Evolutionary conservation across 1,284 basidiomycete species (phyloP).

Genomic region (Heterobasidion irregulare): DNA sequence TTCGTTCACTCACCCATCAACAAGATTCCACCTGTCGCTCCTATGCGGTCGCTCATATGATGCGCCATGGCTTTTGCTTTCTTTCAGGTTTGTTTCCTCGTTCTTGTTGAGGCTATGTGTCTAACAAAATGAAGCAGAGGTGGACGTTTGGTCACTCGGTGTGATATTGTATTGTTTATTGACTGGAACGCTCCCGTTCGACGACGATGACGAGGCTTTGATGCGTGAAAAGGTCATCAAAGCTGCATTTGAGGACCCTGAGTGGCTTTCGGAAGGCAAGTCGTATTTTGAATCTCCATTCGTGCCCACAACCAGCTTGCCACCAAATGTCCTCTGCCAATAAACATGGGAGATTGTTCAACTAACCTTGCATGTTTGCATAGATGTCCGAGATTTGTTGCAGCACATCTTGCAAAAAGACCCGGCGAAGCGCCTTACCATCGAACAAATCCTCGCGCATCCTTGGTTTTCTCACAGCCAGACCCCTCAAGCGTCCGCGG

Average conservation of each 20-base stretch:
- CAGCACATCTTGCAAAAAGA: slow-evolving; percentile 76
- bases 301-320: neutral
- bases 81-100: slow-evolving; percentile 7
- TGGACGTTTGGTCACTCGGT: slow-evolving; percentile 96
- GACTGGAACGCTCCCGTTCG: slow-evolving; percentile 93
- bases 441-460: slow-evolving; percentile 83
- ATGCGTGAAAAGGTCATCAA: slow-evolving; percentile 87
- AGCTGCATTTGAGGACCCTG: slow-evolving; percentile 87
- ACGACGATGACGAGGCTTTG: slow-evolving; percentile 88
- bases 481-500: slow-evolving; percentile 23
- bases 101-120: slow-evolving; percentile 19
- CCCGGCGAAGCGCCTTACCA: slow-evolving; percentile 67
- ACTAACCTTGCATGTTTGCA: neutral
- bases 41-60: too few relatives aligned
- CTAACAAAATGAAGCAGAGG: slow-evolving; percentile 50
- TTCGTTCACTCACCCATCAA: neutral
- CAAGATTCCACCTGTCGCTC: too few relatives aligned
- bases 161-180: slow-evolving; percentile 93
- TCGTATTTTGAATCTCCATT: neutral
- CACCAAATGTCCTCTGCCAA: too few relatives aligned
- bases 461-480: slow-evolving; percentile 70
- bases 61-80: too few relatives aligned
- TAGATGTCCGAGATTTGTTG: slow-evolving; percentile 82
- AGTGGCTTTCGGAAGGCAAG: slow-evolving; percentile 81
- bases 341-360: neutral